Base-by-base conservation (phyloP, 1,284 basidiomycete genomes). In the Fomitopsis palustris region DNA sequence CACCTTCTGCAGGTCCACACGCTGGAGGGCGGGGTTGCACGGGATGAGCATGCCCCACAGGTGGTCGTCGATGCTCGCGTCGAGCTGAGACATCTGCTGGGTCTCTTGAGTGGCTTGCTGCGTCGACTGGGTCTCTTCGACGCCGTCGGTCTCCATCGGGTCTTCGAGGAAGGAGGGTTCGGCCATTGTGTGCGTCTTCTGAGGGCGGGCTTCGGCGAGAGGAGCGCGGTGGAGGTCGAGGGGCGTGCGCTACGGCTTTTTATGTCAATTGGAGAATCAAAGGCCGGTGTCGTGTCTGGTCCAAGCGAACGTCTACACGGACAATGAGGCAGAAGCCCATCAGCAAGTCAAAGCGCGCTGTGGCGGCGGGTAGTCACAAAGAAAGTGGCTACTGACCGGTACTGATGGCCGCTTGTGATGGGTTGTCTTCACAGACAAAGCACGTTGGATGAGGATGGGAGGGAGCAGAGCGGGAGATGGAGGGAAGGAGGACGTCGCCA, bases 1-100 rank as follows among this genome's bases (percentile, higher is more conserved):
- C 33, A 78, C 64, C 66, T 81, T 87, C 72, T 76, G 78, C 59
- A 91, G 81, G 64, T 88, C 84, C 56, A 89, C 79, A 21, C 86
- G 80, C 10, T 69, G 71, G 9, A 87, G 70, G 3, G 66, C 61
- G 25, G 72, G 60, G 63, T 77, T 83, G 68, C 84, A 84, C 7
- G 87, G 87, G 58, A 84, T 80, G 56, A 90, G 78, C 63, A 80
- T 86, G 10, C 87, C 88, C 85, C 86, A 90, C 56, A 89, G 79
- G 65, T 86, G 80, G 1, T 65, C 58, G 59, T 85, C 81, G 58
- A 74, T 57, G 2, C 66, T 64, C 16, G 62, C 52, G 21, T 47
- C 62, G 14, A 58, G 57, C 61, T 74, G 73, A n/a, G 71, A 69
- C 14, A 62, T 64, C 58, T 64, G 69, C 60, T 71, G 67, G 1